Conservation (phyloP, 805 yeast genomes). For the Hanseniaspora lindneri region DNA sequence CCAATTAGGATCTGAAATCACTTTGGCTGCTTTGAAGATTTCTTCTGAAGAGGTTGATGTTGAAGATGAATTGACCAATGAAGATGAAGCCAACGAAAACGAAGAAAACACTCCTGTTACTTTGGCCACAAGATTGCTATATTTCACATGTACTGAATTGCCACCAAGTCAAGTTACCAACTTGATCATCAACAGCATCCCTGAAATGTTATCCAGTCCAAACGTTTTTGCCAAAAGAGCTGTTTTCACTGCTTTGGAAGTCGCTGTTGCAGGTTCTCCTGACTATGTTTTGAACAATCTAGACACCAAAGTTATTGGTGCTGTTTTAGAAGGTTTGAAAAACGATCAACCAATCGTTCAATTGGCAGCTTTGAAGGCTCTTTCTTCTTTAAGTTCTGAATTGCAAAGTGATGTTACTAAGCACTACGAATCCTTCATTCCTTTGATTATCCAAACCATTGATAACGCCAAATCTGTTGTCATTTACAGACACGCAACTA, state of each 20-base stretch:
- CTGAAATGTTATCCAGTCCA: constrained; percentile 45
- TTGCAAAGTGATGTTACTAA: constrained; percentile 76
- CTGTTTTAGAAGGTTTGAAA: constrained; percentile 62
- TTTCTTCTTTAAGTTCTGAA: constrained; percentile 67
- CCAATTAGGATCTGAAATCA: constrained; percentile 72
- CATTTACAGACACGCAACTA: constrained; percentile 82
- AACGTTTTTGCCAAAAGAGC: constrained; percentile 77
- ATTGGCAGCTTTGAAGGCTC: constrained; percentile 74
- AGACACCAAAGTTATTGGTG: constrained; percentile 51
- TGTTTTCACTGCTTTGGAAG: constrained; percentile 68
- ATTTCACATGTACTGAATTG: constrained; percentile 64
- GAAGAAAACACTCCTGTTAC: constrained; percentile 75
- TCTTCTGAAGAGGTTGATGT: constrained; percentile 75
- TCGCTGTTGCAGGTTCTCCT: constrained; percentile 84
- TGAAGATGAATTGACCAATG: constrained; percentile 60
- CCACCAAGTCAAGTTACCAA: constrained; percentile 87
- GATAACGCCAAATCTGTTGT: constrained; percentile 72
- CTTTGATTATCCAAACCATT: constrained; percentile 74
- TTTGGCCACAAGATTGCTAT: constrained; percentile 68
- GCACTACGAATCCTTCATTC: constrained; percentile 70
- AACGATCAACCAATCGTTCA: constrained; percentile 65
- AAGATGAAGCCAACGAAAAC: constrained; percentile 83
- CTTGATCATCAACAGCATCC: constrained; percentile 59
- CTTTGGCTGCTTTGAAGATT: constrained; percentile 59
- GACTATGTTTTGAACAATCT: constrained; percentile 74